Percentiles rank a stretch among this genome's conserved stretches.
phyloP scores from a whole-genome alignment of 495 filamentous ascomycete genomes.

The Aspergillus heteromorphus region DNA sequence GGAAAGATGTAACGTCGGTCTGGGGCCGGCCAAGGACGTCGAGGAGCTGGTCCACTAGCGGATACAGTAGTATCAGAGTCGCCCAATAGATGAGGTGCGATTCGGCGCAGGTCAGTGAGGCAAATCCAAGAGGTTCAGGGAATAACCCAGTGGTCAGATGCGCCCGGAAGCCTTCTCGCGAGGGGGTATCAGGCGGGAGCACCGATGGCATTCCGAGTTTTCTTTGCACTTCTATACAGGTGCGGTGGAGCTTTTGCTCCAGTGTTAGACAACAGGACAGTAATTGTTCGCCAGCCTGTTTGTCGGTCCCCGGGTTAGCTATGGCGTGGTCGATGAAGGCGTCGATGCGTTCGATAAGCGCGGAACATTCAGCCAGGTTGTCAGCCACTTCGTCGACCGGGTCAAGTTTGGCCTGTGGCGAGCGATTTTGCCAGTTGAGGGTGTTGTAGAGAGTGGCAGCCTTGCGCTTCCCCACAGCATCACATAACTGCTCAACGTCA shows the following conservation, averaged over 20 bases:
- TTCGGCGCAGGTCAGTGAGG: constrained; percentile 14
- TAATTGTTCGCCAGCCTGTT: constrained; percentile 7
- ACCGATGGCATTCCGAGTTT: constrained; percentile 12
- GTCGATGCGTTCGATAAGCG: constrained; percentile 18
- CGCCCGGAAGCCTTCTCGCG: constrained; percentile 10
- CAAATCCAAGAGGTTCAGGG: constrained; percentile 9
- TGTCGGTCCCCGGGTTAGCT: not conserved
- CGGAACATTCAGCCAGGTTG: constrained; percentile 14
- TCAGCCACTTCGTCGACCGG: constrained; percentile 20
- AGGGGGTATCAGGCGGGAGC: not conserved
- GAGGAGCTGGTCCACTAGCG: constrained; percentile 19
- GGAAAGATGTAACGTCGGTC: constrained; percentile 1
- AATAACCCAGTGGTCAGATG: constrained; percentile 11
- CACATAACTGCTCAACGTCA: constrained; percentile 12
- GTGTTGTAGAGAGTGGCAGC: constrained; percentile 11
- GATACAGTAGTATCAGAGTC: constrained; percentile 17
- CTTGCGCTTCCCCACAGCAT: constrained; percentile 18
- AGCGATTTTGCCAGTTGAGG: not conserved
- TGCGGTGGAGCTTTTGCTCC: constrained; percentile 12
- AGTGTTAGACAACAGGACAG: constrained; percentile 10
- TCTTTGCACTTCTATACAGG: constrained; percentile 14
- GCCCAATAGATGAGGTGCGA: constrained; percentile 15
- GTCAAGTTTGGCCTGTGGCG: constrained; percentile 2
- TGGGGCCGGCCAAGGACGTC: constrained; percentile 3
- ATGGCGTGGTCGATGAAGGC: constrained; percentile 2